Percentiles rank a stretch among this genome's conserved stretches.
Conservation (phyloP, 805 yeast species). For the Hemisphaericaspora nanyangensis region DNA sequence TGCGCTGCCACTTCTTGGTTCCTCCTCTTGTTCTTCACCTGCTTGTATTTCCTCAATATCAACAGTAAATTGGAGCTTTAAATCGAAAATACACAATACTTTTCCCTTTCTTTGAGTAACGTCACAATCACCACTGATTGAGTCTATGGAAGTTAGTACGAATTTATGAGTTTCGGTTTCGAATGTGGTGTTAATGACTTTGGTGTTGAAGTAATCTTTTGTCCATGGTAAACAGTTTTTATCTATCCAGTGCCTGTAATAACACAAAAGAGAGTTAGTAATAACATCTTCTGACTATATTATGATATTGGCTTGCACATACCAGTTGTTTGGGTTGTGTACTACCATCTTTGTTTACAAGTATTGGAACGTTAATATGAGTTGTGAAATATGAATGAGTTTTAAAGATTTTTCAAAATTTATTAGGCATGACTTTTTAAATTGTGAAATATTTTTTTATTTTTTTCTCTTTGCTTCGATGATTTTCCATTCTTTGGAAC, state of each 20-base stretch:
- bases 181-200: slow-evolving; percentile 27
- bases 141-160: slow-evolving; percentile 36
- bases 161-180: slow-evolving; percentile 22
- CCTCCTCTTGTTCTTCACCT: slow-evolving; percentile 1
- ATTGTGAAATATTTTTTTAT: not conserved
- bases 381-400: not conserved
- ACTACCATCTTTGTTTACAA: slow-evolving; percentile 62
- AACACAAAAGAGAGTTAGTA: slow-evolving; percentile 13
- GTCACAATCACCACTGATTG: slow-evolving; percentile 68
- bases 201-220: slow-evolving; percentile 43
- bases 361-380: not conserved
- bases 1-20: slow-evolving; percentile 31
- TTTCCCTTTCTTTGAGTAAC: slow-evolving; percentile 83
- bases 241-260: slow-evolving; percentile 63
- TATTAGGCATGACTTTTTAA: not conserved
- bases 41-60: slow-evolving; percentile 37
- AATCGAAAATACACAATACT: slow-evolving; percentile 70
- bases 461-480: slow-evolving; percentile 1
- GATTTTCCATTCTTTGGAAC: slow-evolving; percentile 1
- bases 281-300: not conserved
- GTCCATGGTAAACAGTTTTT: slow-evolving; percentile 67
- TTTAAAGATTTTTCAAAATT: not conserved
- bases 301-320: slow-evolving; percentile 17
- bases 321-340: slow-evolving; percentile 69
- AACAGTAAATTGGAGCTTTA: slow-evolving; percentile 49